Base-by-base conservation (phyloP, 768 basidiomycete genomes). In the Tremella yokohamensis region DNA sequence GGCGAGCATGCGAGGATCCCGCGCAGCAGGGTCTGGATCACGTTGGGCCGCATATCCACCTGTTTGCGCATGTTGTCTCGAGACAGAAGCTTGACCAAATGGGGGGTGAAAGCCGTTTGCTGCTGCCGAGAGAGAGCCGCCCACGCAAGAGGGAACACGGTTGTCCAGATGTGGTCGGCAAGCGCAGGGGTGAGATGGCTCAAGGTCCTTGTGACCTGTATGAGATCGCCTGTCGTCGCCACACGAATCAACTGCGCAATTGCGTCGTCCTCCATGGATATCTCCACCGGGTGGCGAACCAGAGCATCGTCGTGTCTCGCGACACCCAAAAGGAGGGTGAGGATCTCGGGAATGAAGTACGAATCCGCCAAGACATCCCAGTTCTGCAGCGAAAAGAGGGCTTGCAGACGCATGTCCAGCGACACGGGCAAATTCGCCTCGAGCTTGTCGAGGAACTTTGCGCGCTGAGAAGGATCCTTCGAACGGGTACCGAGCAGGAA, bases 61-160 rank as follows among this genome's bases (percentile, higher is more conserved):
- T 97, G 93, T 64, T 86, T 86, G 66, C 87, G 82, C 73, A 97
- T 91, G 73, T 90, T 93, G 62, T 97, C 94, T 73, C 90, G 92
- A 77, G 89, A 87, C 54, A 99, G 83, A 20, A 97, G 81, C 53
- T 84, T 85, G 72, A 93, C 87, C 82, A 91, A 87, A 74, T 92
- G 88, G 54, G 89, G 84, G 0, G 90, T 90, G 54, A 91, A 81
- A 58, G 97, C 90, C 1, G 81, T 81, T 75, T 99, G 96, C 72
- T 98, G 93, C 63, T 86, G 81, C 57, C 91, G 82, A 1, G 87
- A 84, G 22, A 99, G 83, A 62, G 87, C 87, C 3, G 84, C 79
- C 94, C 94, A 99, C 0, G 84, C 81, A 1, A 88, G 82, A 1
- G 88, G 84, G 78, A 99, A 99, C 18, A 89, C 80, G 6, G 88